A percentile compares a stretch with the other conserved stretches of the same genome.
phyloP scores from a whole-genome alignment of 2,329 filamentous ascomycete genomes.

The Chrysosporium queenslandicum region DNA sequence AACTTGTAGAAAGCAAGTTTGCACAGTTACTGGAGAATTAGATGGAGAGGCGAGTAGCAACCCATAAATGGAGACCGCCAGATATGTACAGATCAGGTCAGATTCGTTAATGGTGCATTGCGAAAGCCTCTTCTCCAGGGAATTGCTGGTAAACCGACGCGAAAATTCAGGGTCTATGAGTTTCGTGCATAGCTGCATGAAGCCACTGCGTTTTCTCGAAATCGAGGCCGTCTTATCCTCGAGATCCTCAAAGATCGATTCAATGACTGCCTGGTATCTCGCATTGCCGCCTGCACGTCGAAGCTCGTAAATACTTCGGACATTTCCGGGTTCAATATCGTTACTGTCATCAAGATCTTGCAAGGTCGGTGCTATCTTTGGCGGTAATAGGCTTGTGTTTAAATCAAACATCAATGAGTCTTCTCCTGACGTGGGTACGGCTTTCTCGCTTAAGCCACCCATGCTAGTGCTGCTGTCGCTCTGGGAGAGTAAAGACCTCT shows the following conservation, averaged over 20 bases:
- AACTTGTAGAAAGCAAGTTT: conserved; percentile 27
- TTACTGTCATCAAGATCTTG: conserved; percentile 40
- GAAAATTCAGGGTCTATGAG: conserved; percentile 36
- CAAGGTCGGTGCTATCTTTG: not conserved
- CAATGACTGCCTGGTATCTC: conserved; percentile 47
- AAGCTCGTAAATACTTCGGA: conserved; percentile 53
- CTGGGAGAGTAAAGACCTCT: conserved; percentile 52
- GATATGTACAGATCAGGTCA: conserved; percentile 38
- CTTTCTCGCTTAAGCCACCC: not conserved
- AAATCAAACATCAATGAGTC: conserved; percentile 5
- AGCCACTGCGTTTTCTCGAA: conserved; percentile 43
- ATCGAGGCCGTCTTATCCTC: conserved; percentile 38
- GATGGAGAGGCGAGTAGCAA: conserved; percentile 24
- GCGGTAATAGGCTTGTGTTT: not conserved
- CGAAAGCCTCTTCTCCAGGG: conserved; percentile 59
- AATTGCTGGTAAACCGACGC: conserved; percentile 58
- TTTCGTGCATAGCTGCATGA: conserved; percentile 48
- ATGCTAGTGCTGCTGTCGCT: conserved; percentile 21
- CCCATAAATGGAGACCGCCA: conserved; percentile 28
- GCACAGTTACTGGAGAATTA: conserved; percentile 24
- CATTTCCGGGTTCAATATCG: conserved; percentile 22
- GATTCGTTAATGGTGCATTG: conserved; percentile 49
- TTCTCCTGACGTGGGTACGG: not conserved
- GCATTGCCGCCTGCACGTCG: conserved; percentile 49
- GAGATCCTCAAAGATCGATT: conserved; percentile 51